phyloP scores from a whole-genome alignment of 2,329 filamentous ascomycete genomes.

The Calycina marina region DNA sequence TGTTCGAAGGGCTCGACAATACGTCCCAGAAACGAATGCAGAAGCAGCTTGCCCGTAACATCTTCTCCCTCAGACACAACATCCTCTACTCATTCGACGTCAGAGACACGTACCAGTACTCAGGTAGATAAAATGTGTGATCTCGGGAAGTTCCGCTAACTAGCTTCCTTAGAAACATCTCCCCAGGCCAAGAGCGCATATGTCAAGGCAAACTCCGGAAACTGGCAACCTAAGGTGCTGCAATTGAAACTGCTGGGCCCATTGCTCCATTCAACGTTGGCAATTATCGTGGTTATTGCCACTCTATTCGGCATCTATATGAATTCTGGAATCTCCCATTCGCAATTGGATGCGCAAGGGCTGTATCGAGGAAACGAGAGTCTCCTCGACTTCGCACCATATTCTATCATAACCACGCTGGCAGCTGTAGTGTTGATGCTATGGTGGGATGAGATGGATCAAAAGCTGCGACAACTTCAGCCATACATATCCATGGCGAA shows the following conservation, averaged over 20 bases:
- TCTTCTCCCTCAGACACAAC: conserved; percentile 6
- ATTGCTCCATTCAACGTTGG: conserved; percentile 1
- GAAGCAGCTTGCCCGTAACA: conserved; percentile 5
- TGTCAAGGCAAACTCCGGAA: neutral
- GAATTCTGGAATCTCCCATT: conserved; percentile 5
- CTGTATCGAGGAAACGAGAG: conserved; percentile 2
- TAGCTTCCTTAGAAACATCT: neutral
- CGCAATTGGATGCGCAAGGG: conserved; percentile 1
- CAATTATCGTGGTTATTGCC: conserved; percentile 1
- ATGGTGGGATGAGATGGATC: conserved; percentile 8
- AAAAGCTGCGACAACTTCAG: conserved; percentile 7
- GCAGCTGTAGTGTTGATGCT: conserved; percentile 7
- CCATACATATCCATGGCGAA: conserved; percentile 9
- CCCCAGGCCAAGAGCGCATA: neutral
- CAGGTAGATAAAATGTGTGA: conserved; percentile 3
- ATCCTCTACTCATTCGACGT: conserved; percentile 5
- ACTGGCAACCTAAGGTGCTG: conserved; percentile 6
- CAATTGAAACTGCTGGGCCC: conserved; percentile 1
- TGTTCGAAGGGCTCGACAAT: conserved; percentile 9
- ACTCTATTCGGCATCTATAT: conserved; percentile 3
- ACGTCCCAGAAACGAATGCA: conserved; percentile 5
- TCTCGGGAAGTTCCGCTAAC: neutral
- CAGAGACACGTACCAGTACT: conserved; percentile 1
- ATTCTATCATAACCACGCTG: conserved; percentile 9
- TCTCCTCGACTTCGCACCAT: conserved; percentile 6